phyloP scores from a whole-genome alignment of 495 filamentous ascomycete genomes.

The Ramalina peruviana region DNA sequence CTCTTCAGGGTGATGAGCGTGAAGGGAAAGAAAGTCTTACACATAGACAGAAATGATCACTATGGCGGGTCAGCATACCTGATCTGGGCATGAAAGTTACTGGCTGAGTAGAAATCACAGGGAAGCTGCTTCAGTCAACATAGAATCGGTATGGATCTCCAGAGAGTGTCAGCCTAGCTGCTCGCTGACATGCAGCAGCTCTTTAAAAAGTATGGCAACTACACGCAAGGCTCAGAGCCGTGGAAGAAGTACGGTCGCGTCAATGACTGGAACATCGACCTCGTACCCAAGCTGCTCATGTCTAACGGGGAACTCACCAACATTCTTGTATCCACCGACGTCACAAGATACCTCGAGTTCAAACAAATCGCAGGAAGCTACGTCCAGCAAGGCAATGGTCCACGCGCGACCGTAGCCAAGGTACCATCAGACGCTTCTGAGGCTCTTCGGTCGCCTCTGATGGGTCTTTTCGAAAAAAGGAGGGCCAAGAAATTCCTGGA shows the following conservation, averaged over 20 bases:
- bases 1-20: conserved; percentile 74
- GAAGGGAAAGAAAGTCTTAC: conserved; percentile 96
- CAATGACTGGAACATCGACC: conserved; percentile 99
- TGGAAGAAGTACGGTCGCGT: conserved; percentile 93
- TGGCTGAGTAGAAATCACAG: conserved; percentile 33
- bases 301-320: conserved; percentile 96
- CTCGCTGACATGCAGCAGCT: conserved; percentile 40
- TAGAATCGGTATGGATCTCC: conserved; percentile 56
- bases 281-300: conserved; percentile 97
- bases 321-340: conserved; percentile 90
- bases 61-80: conserved; percentile 73
- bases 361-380: conserved; percentile 97
- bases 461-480: conserved; percentile 96
- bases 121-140: conserved; percentile 87
- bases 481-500: conserved; percentile 93
- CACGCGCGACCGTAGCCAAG: conserved; percentile 85
- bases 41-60: conserved; percentile 98
- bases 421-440: conserved; percentile 89
- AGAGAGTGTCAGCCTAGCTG: neutral
- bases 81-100: conserved; percentile 9
- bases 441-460: conserved; percentile 81
- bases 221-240: conserved; percentile 65
- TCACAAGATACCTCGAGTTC: conserved; percentile 95
- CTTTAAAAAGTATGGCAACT: conserved; percentile 90
- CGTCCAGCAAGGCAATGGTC: conserved; percentile 71